Conservation (phyloP, 2,329 filamentous ascomycete species). For the Claviceps sp. region DNA sequence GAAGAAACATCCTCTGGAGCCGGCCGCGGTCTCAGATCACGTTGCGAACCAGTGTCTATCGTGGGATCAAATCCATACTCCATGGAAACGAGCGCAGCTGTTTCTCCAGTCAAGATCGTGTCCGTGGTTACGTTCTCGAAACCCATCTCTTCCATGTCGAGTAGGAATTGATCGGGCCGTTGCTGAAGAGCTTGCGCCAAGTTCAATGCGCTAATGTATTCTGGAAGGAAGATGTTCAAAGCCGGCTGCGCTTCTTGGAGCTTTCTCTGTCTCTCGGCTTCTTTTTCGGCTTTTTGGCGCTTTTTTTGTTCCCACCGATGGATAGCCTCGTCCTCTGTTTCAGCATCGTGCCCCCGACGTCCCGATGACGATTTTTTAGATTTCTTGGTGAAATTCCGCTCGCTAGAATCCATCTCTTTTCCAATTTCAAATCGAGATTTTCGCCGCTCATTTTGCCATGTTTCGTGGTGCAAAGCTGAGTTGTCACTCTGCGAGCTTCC, state of each 20-base stretch:
- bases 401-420: slow-evolving; percentile 9
- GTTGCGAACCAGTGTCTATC: slow-evolving; percentile 49
- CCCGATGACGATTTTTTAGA: slow-evolving; percentile 10
- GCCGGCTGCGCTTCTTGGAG: slow-evolving; percentile 31
- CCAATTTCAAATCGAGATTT: slow-evolving; percentile 20
- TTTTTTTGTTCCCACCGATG: slow-evolving; percentile 25
- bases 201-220: slow-evolving; percentile 81
- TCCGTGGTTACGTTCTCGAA: slow-evolving; percentile 76
- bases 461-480: not conserved
- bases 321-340: slow-evolving; percentile 25
- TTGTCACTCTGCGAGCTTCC: not conserved
- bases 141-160: slow-evolving; percentile 68
- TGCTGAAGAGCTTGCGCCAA: slow-evolving; percentile 65
- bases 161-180: slow-evolving; percentile 55
- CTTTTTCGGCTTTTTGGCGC: slow-evolving; percentile 29
- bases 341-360: slow-evolving; percentile 16
- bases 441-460: slow-evolving; percentile 11
- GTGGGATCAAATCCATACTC: slow-evolving; percentile 88
- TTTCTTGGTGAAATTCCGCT: slow-evolving; percentile 12
- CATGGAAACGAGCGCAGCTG: slow-evolving; percentile 75
- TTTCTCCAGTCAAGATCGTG: slow-evolving; percentile 81
- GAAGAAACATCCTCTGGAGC: slow-evolving; percentile 51
- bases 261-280: slow-evolving; percentile 25
- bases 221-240: slow-evolving; percentile 61
- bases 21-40: slow-evolving; percentile 62